Base-by-base conservation (phyloP, 441 rosid species). In the Omphalea diandra region DNA sequence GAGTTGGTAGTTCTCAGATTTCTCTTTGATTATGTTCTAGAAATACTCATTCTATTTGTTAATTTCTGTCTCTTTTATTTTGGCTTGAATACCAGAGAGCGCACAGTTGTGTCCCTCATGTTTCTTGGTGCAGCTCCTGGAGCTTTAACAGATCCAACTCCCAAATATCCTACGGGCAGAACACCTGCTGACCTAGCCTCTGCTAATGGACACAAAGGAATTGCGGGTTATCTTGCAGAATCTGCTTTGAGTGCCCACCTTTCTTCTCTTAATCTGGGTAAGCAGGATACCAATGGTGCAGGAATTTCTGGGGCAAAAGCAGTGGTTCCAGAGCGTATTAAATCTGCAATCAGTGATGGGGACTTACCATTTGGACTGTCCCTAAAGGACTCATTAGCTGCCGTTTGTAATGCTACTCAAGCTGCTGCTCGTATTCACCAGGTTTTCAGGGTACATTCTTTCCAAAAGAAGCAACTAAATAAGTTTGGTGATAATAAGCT, bases 131-230 rank as follows among this genome's bases (percentile, higher is more conserved):
- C 97, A 57, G 85, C 92, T 70, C 89, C 97, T 61, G 98, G 98
- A 77, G 78, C 83, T 55, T 66, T 94, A 64, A 90, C 94, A 33
- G 94, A 94, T 76, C 98, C 98, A 52, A 84, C 88, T 32, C 94
- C 96, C 46, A 70, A 77, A 78, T 81, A 83, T 73, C 89, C 93
- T 55, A 59, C 81, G n/a, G 90, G 91, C 73, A 82, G 84, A 79
- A 85, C 97, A 64, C 89, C 98, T 62, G 91, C 98, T 38, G 98
- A 94, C 75, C 79, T 94, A 49, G 98, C 98, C 64, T 88, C 91
- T 58, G 82, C 84, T 59, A 88, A 83, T 65, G 93, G 96, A 52
- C 91, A 91, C 84, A 94, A 90, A 86, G 98, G 98, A 76, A 94
- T 91, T 55, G 88, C 97, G 26, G 98, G 92, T 68, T 94, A 81